A percentile compares a stretch with the other conserved stretches of the same genome.
phyloP scores from a whole-genome alignment of 2,329 filamentous ascomycete genomes.

The Beauveria australis region DNA sequence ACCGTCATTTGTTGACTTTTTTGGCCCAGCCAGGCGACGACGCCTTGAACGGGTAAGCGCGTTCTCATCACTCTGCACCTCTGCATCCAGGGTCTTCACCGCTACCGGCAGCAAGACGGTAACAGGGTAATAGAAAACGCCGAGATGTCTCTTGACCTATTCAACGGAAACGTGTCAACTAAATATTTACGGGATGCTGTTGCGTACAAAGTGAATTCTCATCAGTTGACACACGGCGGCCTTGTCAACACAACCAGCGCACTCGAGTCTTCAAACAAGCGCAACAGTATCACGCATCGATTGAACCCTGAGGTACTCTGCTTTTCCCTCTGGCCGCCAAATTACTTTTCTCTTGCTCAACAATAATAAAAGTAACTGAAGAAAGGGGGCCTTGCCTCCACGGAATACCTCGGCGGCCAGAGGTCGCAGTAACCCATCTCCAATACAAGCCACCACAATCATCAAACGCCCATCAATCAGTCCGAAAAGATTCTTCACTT shows the following conservation, averaged over 20 bases:
- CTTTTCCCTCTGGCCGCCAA: background rate
- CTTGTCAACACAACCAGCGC: background rate
- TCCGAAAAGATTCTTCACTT: background rate
- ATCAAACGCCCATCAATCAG: too few relatives aligned
- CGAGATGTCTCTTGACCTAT: background rate
- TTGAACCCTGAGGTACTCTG: background rate
- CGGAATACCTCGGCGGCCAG: background rate
- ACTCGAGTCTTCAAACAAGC: background rate
- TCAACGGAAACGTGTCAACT: background rate
- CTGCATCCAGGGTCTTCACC: background rate
- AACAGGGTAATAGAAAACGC: background rate
- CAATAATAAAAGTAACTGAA: background rate
- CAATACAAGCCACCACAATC: too few relatives aligned
- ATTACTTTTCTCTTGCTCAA: background rate
- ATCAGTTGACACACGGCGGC: background rate
- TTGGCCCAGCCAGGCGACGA: background rate
- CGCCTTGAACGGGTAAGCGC: background rate
- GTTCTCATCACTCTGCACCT: background rate
- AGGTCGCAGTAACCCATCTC: background rate
- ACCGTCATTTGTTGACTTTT: constrained; percentile 7
- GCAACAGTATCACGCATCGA: background rate
- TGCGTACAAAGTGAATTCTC: too few relatives aligned
- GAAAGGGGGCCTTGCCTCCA: too few relatives aligned
- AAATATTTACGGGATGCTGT: too few relatives aligned
- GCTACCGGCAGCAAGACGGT: background rate